Percentiles rank a stretch among this genome's conserved stretches.
These are phyloP conservation scores for Neofusicoccum laricinum DNA, from an alignment of 2,329 filamentous ascomycete species.

Conservation along the genomic window DNA sequence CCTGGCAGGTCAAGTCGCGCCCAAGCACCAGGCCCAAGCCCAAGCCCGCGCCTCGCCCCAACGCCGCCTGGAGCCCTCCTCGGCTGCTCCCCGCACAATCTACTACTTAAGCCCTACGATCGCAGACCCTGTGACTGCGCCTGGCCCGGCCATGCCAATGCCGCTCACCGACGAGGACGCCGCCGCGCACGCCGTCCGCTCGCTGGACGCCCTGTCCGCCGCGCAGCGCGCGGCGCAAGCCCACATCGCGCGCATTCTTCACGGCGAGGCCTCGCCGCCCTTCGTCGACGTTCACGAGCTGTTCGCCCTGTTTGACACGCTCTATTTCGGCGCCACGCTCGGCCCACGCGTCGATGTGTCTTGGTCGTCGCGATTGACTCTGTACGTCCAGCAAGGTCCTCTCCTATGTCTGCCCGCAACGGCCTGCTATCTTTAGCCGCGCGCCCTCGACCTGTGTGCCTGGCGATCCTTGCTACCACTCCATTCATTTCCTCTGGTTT, in stretches of 20 bases:
- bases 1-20: neutral
- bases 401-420: neutral
- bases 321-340: constrained; percentile 44
- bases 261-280: constrained; percentile 30
- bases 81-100: constrained; percentile 10
- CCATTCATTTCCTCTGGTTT: constrained; percentile 7
- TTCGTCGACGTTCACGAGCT: constrained; percentile 42
- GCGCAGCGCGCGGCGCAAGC: constrained; percentile 33
- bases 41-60: neutral
- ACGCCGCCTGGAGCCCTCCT: neutral
- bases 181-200: constrained; percentile 36
- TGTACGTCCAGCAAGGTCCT: constrained; percentile 26
- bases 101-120: constrained; percentile 5
- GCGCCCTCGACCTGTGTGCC: neutral
- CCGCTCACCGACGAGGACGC: constrained; percentile 41
- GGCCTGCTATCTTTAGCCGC: neutral
- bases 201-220: constrained; percentile 29
- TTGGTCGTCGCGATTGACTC: constrained; percentile 44
- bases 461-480: constrained; percentile 9
- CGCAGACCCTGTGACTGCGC: neutral
- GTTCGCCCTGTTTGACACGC: constrained; percentile 38
- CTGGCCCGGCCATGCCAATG: constrained; percentile 35
- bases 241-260: constrained; percentile 38
- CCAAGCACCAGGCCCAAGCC: neutral
- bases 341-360: constrained; percentile 40